These are phyloP conservation scores for Brassica nigra DNA, from an alignment of 345 rosid species.

Conservation along the genomic window DNA sequence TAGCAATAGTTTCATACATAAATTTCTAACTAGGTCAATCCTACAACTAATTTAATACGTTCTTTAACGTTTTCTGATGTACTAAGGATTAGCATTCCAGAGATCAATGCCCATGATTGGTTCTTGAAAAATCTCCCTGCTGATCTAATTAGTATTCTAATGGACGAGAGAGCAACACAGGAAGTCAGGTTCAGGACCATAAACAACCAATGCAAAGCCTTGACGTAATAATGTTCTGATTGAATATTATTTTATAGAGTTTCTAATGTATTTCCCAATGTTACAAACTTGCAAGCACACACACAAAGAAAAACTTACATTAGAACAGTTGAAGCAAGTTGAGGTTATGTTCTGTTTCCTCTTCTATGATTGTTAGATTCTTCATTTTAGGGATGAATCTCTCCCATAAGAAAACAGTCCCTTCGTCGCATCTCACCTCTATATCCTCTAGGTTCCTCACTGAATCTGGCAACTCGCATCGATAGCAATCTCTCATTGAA, in stretches of 20 bases:
- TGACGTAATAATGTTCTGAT: too few species aligned
- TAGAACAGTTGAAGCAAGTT: slow-evolving; percentile 34
- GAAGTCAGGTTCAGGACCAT: too few species aligned
- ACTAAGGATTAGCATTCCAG: too few species aligned
- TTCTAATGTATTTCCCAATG: neutral
- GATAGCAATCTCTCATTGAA: slow-evolving; percentile 54
- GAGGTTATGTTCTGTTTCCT: slow-evolving; percentile 39
- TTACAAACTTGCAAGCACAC: slow-evolving; percentile 1
- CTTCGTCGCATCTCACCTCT: slow-evolving; percentile 57
- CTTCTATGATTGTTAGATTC: slow-evolving; percentile 35
- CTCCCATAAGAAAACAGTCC: slow-evolving; percentile 48
- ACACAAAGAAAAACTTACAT: neutral
- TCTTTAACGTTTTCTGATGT: too few species aligned
- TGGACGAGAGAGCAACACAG: too few species aligned
- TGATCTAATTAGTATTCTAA: too few species aligned
- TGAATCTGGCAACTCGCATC: slow-evolving; percentile 46
- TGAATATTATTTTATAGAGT: neutral
- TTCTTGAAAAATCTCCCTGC: too few species aligned
- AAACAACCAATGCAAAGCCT: too few species aligned
- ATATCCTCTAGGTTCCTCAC: slow-evolving; percentile 40
- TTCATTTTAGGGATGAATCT: slow-evolving; percentile 17
- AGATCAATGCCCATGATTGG: too few species aligned
- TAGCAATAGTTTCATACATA: too few species aligned
- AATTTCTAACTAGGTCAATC: too few species aligned
- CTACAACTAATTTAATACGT: too few species aligned